Base-by-base conservation (phyloP, 1,139 yeast species). In the Pichia norvegensis region DNA sequence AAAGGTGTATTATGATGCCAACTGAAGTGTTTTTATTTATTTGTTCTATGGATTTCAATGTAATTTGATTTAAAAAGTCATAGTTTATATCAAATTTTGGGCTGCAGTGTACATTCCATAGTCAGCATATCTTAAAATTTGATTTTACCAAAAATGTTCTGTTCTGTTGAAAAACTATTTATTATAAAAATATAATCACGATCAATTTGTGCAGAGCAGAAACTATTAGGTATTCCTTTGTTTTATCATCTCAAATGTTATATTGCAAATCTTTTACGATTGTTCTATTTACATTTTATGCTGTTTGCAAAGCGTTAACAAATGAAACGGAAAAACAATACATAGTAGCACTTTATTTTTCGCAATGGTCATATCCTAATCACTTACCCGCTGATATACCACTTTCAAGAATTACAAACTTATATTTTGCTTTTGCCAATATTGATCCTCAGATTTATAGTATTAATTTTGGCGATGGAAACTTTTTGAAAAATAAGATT, bases 321-420 rank as follows among this genome's bases (percentile, higher is more conserved):
- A 19, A 16, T 8, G 19, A 36, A 14, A 21, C 36, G 3, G 37
- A 22, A 6, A 17, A 13, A 11, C 19, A 35, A 2, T 41, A 35
- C 33, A 25, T 47, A 2, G 31, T 55, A 3, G 58, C 54, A 4
- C 14, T 72, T 13, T 74, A 74, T 52, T 74, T 68, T 49, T 62
- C 79, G 6, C 74, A 73, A 59, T 90, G 97, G 97, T 77, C 92
- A 0, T 82, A 84, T 9, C 86, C 87, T 54, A 65, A 73, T 21
- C 88, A 81, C 60, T 71, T 70, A 45, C 90, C 94, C 0, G 67
- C 67, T n/a, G 80, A 84, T 47, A 73, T 88, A 11, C 87, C 90
- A 3, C 60, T 71, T 2, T 62, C 70, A 0, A 56, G 66, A 17
- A 64, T 84, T 4, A 78, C 95, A 17, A 85, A 86, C 54, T 63